Base-by-base conservation (phyloP, 2,329 filamentous ascomycete species). In the Fusarium sp. region DNA sequence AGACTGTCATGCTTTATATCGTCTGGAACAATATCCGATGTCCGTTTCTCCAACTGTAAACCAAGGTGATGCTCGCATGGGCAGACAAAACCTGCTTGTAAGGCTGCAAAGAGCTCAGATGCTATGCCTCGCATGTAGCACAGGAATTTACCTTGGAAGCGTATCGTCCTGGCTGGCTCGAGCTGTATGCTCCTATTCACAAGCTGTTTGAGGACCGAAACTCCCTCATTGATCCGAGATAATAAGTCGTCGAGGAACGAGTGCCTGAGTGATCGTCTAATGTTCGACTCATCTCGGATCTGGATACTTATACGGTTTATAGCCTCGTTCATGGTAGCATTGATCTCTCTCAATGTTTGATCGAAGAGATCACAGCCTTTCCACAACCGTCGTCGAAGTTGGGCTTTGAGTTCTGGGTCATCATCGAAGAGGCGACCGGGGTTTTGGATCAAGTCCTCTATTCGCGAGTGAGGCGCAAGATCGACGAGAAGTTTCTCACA, bases 361-460 rank as follows among this genome's bases (percentile, higher is more conserved):
- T 38, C 1, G 9, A 64, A 50, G 12, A 25, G 9, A 8, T 23
- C 33, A 33, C 10, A 25, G 8, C 50, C 13, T 15, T 28, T 57
- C 52, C 52, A 63, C 6, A 63, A 15, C 11, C 46, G 38, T 13
- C 5, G 23, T 35, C 28, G 40, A 42, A 64, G 60, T 5, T 38
- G 59, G 5, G 15, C 1, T 2, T 42, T 9, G 5, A 59, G 43
- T 30, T 49, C 53, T 1, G 60, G 60, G 0, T 47, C 28, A 3
- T 28, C 21, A 0, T 25, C 8, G 2, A 47, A 11, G 6, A 38
- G 2, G 5, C 9, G 3, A 19, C 4, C 18, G 1, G 32, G 52
- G 2, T 30, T 19, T 23, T 49, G 21, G 19, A 59, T 3, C 5
- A 63, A 1, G 0, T 2, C 11, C 10, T 64, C 50, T 35, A 62